Percentiles rank a stretch among this genome's conserved stretches.
Conservation (phyloP, 306 rosid species). For the Rosa lucieae region DNA sequence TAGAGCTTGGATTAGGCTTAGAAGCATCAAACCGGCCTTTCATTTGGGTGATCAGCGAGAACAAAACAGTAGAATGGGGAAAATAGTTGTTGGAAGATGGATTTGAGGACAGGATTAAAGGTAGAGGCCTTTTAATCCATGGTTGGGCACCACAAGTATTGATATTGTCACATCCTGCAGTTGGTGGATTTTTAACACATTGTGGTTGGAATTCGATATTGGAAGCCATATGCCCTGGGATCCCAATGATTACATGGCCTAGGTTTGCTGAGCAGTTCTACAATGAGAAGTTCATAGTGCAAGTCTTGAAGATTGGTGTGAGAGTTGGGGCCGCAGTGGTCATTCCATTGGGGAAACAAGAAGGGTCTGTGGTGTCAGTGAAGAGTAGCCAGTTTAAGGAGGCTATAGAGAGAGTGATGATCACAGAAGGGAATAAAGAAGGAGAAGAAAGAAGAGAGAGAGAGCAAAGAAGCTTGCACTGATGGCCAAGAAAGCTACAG, state of each 20-base stretch:
- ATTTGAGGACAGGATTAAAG: conserved; percentile 44
- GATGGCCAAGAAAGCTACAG: conserved; percentile 52
- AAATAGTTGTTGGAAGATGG: conserved; percentile 47
- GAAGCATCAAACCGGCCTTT: conserved; percentile 29
- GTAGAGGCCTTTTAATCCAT: conserved; percentile 28
- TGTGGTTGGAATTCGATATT: conserved; percentile 30
- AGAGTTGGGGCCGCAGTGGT: conserved; percentile 32
- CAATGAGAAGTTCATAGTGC: background rate
- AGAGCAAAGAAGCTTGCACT: conserved; percentile 21
- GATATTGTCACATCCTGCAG: conserved; percentile 36
- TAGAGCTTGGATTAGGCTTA: conserved; percentile 40
- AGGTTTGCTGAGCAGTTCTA: conserved; percentile 33
- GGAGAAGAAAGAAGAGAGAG: background rate
- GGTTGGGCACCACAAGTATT: conserved; percentile 55
- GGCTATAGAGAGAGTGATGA: background rate
- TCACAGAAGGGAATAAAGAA: background rate
- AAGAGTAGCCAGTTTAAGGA: background rate
- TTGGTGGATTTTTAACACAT: conserved; percentile 43
- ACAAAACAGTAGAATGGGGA: conserved; percentile 17
- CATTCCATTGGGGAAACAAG: conserved; percentile 25
- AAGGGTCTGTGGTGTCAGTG: background rate
- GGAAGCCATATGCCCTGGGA: conserved; percentile 48
- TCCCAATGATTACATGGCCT: conserved; percentile 58
- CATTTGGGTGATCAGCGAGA: conserved; percentile 17
- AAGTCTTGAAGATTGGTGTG: conserved; percentile 13